Base-by-base conservation (phyloP, 305 asterid species). In the Fraxinus angustifolia region DNA sequence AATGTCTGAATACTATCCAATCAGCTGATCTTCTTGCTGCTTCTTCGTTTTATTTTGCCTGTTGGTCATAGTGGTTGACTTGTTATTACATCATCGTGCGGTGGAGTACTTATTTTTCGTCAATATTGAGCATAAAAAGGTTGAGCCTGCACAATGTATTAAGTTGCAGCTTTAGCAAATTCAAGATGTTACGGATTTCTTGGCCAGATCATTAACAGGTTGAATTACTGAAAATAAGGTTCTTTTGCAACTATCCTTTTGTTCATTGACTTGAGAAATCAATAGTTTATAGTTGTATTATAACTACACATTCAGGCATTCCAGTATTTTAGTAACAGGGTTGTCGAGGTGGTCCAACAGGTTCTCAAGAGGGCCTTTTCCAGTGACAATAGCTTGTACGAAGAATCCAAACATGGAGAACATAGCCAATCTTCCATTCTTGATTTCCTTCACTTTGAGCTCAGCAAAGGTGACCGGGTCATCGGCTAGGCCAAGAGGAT, bases 391-490 rank as follows among this genome's bases (percentile, higher is more conserved):
- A 1, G 93, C 93, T 78, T 89, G 93, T 14, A 90, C 85, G 6
- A 90, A 91, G 91, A 91, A 89, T 31, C 95, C 93, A 23, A 90
- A 91, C 93, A 90, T 91, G 26, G 95, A 88, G 68, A 91, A 93
- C 96, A 92, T 92, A 21, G 97, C 94, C 3, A 93, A 82, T 60
- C 96, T 86, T 4, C 94, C 96, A 2, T 92, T 93, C 95, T 92
- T 91, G 84, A 93, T 91, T 36, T 91, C 96, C 89, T 93, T 91
- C 75, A 92, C 94, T 83, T 93, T 91, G 14, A 92, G 92, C 90
- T 93, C 94, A 0, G 92, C 96, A 56, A 92, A 92, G 26, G 96
- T 89, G 0, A 78, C 90, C 0, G 95, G 96, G 62, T 93, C 98
- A 77, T 92, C 92, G 0, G 91, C 96, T 28, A 90, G 87, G 65